These are phyloP conservation scores for Solanum tarijense DNA, from an alignment of 257 asterid genomes.

Conservation along the genomic window DNA sequence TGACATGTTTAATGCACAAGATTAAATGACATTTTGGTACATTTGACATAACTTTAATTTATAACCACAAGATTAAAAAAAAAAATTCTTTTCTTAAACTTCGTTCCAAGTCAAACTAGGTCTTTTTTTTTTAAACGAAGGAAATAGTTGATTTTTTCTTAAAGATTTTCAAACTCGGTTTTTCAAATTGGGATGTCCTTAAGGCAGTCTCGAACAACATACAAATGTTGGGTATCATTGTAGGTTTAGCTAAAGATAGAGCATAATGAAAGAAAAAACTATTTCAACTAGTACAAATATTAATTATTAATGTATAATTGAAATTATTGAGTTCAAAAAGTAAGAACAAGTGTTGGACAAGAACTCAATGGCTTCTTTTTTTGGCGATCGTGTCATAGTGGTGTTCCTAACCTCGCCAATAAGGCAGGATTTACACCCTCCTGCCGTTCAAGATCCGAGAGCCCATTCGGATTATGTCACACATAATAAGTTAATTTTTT, in stretches of 20 bases:
- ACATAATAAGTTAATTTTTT: no score
- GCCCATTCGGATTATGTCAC: no score
- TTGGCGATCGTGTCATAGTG: not conserved
- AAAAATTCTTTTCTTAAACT: no score
- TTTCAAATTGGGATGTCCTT: not conserved
- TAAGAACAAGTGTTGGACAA: not conserved
- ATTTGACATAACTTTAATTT: no score
- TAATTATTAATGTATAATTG: not conserved
- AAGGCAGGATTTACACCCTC: not conserved
- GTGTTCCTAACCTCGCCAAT: not conserved
- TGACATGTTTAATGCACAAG: no score
- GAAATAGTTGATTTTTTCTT: not conserved
- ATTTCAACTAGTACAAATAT: not conserved
- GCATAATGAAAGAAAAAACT: not conserved
- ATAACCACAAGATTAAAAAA: no score
- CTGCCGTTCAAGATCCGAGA: not conserved
- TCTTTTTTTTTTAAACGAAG: no score
- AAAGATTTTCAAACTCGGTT: not conserved
- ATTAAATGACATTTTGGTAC: no score
- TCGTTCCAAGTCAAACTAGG: no score
- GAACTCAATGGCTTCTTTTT: not conserved
- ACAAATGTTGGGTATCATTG: not conserved
- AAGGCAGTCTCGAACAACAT: not conserved
- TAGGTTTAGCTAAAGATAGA: not conserved
- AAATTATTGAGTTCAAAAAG: not conserved